Percentiles rank a stretch among this genome's conserved stretches.
phyloP scores from a whole-genome alignment of 192 early-diverging fungal species.

The Podila clonocystis region DNA sequence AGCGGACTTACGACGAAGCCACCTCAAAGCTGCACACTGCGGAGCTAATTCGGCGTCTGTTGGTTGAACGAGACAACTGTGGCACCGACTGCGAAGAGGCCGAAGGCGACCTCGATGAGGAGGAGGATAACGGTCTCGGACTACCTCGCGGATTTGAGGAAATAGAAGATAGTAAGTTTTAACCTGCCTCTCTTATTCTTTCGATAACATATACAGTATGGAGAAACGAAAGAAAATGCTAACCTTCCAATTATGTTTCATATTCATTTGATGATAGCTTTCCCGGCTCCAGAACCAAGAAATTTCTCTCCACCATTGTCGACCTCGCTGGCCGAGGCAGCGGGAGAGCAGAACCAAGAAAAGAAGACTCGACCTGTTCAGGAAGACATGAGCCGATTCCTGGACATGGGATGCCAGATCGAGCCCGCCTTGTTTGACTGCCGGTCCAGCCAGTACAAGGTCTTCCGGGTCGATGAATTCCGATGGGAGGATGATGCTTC shows the following conservation, averaged over 20 bases:
- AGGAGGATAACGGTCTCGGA: conserved; percentile 18
- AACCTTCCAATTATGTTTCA: neutral
- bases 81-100: conserved; percentile 23
- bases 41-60: conserved; percentile 38
- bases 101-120: conserved; percentile 9
- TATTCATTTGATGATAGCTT: conserved; percentile 19
- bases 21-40: conserved; percentile 45
- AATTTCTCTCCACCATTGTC: conserved; percentile 28
- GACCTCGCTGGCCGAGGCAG: conserved; percentile 15
- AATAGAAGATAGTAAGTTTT: conserved; percentile 48
- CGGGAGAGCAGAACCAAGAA: conserved; percentile 21
- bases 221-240: too few species aligned
- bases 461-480: conserved; percentile 62
- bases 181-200: too few species aligned
- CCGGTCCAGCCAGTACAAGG: conserved; percentile 38
- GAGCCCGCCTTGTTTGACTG: conserved; percentile 50
- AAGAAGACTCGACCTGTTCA: conserved; percentile 42
- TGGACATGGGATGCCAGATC: conserved; percentile 39
- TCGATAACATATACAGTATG: too few species aligned
- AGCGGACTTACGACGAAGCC: conserved; percentile 43
- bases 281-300: conserved; percentile 34
- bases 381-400: conserved; percentile 60
- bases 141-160: conserved; percentile 47
- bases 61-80: conserved; percentile 16
- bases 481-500: conserved; percentile 69